Evolutionary conservation across 345 rosid genomes (phyloP).

Genomic region (Syzygium aromaticum): DNA sequence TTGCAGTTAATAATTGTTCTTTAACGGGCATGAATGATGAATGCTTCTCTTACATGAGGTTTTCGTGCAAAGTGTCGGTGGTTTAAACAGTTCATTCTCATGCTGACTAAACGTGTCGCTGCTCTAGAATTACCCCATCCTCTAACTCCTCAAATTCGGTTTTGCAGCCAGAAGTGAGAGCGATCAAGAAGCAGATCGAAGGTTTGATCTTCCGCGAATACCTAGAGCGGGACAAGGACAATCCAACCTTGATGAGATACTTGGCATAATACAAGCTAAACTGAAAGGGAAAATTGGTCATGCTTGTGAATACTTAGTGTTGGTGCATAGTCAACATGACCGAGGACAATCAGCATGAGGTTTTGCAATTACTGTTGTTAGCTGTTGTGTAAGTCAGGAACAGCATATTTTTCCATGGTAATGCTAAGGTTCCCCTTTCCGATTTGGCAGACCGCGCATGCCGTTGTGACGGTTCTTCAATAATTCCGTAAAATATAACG

Average conservation of each 20-base stretch:
- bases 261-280: constrained; percentile 2
- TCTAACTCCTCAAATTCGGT: not conserved
- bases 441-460: not conserved
- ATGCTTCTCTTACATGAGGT: not conserved
- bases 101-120: not conserved
- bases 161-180: constrained; percentile 38
- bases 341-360: not conserved
- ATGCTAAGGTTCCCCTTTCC: not conserved
- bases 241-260: constrained; percentile 18
- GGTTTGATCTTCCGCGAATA: constrained; percentile 25
- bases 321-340: not conserved
- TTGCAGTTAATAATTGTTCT: not conserved
- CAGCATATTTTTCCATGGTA: not conserved
- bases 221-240: constrained; percentile 29
- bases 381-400: not conserved
- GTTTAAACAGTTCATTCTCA: not conserved
- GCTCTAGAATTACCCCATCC: not conserved
- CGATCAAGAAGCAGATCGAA: constrained; percentile 31
- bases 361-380: not conserved
- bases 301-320: not conserved
- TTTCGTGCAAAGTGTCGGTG: not conserved
- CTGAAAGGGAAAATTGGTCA: not conserved
- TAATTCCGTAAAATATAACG: not conserved
- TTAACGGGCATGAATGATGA: not conserved
- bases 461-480: not conserved